Base-by-base conservation (phyloP, 768 basidiomycete genomes). In the Rubroboletus satanas region DNA sequence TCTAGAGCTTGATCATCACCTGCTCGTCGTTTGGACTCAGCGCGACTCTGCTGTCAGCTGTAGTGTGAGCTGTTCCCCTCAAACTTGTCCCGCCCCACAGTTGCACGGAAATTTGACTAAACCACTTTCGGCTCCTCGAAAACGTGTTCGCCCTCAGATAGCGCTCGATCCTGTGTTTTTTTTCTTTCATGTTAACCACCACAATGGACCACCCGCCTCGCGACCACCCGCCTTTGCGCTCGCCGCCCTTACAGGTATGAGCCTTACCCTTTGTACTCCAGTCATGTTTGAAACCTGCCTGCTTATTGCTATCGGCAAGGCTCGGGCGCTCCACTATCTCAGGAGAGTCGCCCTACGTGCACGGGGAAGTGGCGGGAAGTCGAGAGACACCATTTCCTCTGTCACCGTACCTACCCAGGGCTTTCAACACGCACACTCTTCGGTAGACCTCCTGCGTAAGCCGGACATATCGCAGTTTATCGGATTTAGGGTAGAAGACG, bases 311-410 rank as follows among this genome's bases (percentile, higher is more conserved):
- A 17, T 51, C 46, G 52, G 12, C 21, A 52, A 67, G 67, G 57
- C 58, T 54, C 75, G 74, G 49, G 74, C 52, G 68, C 66, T 70
- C 66, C 71, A 66, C 60, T 80, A 66, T 51, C 71, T 61, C 68
- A 79, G 61, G 72, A 76, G 61, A 63, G 73, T 63, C 45, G 66
- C 68, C 26, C 31, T 58, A 6, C 74, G 70, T 52, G 68, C 69
- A 33, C 72, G 77, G 33, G 60, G 69, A 38, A 61, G 65, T 42
- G 59, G 45, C 7, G 68, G 63, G 44, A 72, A 64, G 54, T 44
- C 65, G 17, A 68, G 61, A 56, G 66, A 71, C 60, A 58, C 62
- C 18, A n/a, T 65, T 51, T 58, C 65, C 28, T 50, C 67, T 32
- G 56, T 62, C 53, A 21, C 65, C 37, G 52, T 69, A 56, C 60